Percentiles rank a stretch among this genome's conserved stretches.
phyloP scores from a whole-genome alignment of 495 filamentous ascomycete genomes.

The Daldinia decipiens region DNA sequence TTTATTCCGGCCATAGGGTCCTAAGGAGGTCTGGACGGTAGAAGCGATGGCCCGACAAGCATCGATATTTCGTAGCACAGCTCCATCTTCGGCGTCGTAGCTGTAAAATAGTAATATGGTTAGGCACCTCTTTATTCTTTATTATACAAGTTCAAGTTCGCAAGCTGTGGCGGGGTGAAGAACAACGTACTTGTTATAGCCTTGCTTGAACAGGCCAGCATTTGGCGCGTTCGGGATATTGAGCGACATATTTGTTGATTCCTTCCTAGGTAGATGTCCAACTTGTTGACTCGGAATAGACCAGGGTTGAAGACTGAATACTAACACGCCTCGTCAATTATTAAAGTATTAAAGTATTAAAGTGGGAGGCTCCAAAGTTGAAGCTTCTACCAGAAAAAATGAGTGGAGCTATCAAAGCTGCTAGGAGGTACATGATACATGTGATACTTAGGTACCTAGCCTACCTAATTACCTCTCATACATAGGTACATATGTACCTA shows the following conservation, averaged over 20 bases:
- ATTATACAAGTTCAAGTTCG: slow-evolving; percentile 2
- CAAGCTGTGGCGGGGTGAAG: slow-evolving; percentile 39
- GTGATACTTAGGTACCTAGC: too few relatives aligned
- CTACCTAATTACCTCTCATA: too few relatives aligned
- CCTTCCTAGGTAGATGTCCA: slow-evolving; percentile 11
- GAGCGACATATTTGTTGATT: slow-evolving; percentile 79
- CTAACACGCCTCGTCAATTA: background rate
- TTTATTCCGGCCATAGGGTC: slow-evolving; percentile 98
- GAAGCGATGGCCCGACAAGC: slow-evolving; percentile 94
- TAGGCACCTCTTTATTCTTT: slow-evolving; percentile 13
- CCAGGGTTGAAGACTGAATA: background rate
- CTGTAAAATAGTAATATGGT: slow-evolving; percentile 58
- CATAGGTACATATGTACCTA: too few relatives aligned
- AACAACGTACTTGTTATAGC: slow-evolving; percentile 88
- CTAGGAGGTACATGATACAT: background rate
- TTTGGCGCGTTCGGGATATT: slow-evolving; percentile 94
- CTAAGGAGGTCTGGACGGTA: slow-evolving; percentile 96
- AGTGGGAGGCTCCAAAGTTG: slow-evolving; percentile 23
- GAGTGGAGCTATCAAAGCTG: slow-evolving; percentile 27
- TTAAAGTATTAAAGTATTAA: background rate
- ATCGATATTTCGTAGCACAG: slow-evolving; percentile 98
- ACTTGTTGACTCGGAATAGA: slow-evolving; percentile 11
- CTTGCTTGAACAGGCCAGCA: slow-evolving; percentile 91
- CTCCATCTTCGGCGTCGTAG: slow-evolving; percentile 98
- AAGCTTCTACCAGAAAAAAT: slow-evolving; percentile 51